Conservation (phyloP, 2,329 filamentous ascomycete species). For the Fusarium continuum region DNA sequence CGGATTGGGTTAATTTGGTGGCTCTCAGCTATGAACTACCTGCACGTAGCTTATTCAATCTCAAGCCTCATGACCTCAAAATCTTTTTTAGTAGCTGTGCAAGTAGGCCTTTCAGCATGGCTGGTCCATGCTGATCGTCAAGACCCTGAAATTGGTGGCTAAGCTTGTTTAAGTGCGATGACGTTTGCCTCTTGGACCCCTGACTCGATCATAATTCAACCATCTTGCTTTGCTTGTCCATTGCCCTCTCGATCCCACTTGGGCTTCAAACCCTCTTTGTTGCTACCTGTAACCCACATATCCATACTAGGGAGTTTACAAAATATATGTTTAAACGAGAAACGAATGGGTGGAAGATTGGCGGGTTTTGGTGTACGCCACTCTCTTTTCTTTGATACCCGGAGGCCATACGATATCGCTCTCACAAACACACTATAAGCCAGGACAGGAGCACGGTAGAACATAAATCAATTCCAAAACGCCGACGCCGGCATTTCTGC, state of each 20-base stretch:
- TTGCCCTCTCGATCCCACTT: constrained; percentile 8
- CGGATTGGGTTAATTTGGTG: constrained; percentile 2
- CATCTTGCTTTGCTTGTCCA: background rate
- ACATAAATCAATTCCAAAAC: constrained; percentile 23
- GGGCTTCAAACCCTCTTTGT: background rate
- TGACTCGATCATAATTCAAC: background rate
- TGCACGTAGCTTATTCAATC: background rate
- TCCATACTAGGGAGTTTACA: no score
- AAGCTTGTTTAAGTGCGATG: constrained; percentile 18
- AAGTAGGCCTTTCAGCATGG: background rate
- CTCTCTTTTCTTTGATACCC: no score
- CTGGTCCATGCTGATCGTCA: constrained; percentile 5
- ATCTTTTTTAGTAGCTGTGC: no score
- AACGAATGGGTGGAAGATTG: no score
- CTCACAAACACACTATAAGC: background rate
- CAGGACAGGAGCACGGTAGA: background rate
- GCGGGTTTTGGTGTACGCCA: no score
- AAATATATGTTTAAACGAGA: no score
- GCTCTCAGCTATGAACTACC: background rate
- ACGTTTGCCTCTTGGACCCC: constrained; percentile 21
- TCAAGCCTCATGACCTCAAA: constrained; percentile 9
- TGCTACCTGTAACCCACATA: background rate
- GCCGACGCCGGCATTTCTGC: constrained; percentile 12
- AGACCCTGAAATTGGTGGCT: constrained; percentile 27
- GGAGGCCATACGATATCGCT: no score